A percentile compares a stretch with the other conserved stretches of the same genome.
Evolutionary conservation across 306 rosid species (phyloP).

Genomic region (Lablab purpureus): DNA sequence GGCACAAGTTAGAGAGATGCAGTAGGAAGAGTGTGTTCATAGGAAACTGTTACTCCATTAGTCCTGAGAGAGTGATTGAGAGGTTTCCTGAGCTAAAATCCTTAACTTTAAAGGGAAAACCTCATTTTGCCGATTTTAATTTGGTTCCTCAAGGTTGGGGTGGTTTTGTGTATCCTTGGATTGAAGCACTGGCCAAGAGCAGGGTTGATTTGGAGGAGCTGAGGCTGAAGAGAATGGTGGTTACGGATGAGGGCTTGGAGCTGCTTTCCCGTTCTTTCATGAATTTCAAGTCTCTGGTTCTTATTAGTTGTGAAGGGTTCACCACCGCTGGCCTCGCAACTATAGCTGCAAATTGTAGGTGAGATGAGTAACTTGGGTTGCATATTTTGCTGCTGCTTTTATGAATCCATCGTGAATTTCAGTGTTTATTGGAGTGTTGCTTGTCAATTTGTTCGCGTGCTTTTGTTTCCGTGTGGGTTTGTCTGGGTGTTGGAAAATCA

Average conservation of each 20-base stretch:
- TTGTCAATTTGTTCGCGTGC: neutral
- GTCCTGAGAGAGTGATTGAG: constrained; percentile 63
- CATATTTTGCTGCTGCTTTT: neutral
- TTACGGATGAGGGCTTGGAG: neutral
- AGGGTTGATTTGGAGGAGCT: constrained; percentile 15
- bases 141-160: constrained; percentile 82
- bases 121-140: constrained; percentile 85
- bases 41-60: constrained; percentile 77
- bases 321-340: neutral
- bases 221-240: constrained; percentile 26
- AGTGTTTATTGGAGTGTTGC: neutral
- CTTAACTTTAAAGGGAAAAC: constrained; percentile 76
- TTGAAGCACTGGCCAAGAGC: constrained; percentile 16
- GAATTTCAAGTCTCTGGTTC: constrained; percentile 31
- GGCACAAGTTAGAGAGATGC: constrained; percentile 45
- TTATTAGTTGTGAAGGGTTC: constrained; percentile 22
- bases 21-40: constrained; percentile 65
- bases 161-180: constrained; percentile 57
- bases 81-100: constrained; percentile 67
- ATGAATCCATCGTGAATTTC: neutral
- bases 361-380: neutral
- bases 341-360: constrained; percentile 29
- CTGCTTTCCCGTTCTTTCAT: neutral
- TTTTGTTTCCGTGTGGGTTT: neutral
- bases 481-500: neutral